A percentile compares a stretch with the other conserved stretches of the same genome.
Evolutionary conservation across 768 basidiomycete genomes (phyloP).

Genomic region (Agaricus blazei): DNA sequence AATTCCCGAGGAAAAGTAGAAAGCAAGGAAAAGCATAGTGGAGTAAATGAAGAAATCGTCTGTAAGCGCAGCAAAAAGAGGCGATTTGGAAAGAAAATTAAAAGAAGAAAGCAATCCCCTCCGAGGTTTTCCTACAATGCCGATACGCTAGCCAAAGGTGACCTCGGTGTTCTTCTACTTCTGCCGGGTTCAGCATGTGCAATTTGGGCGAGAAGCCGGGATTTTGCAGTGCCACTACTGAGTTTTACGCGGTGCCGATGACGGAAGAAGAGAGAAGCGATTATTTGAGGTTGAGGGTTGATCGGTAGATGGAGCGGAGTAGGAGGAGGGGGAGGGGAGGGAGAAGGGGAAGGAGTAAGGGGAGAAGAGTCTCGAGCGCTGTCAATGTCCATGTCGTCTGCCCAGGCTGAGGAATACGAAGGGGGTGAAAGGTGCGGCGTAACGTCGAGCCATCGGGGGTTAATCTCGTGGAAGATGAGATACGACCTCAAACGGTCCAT

Average conservation of each 20-base stretch:
- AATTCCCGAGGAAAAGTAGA: too few species aligned
- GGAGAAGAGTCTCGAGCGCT: neutral
- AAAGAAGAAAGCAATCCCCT: too few species aligned
- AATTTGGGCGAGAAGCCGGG: too few species aligned
- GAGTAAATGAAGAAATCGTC: too few species aligned
- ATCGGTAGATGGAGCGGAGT: neutral
- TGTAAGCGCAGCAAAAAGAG: too few species aligned
- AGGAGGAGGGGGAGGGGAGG: neutral
- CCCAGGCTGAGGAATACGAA: neutral
- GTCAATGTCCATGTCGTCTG: neutral
- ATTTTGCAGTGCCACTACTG: too few species aligned
- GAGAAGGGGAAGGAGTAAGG: neutral
- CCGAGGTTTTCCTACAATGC: too few species aligned
- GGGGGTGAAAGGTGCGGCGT: neutral
- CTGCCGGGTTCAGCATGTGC: neutral
- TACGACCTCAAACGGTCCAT: conserved; percentile 6
- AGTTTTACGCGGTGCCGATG: conserved; percentile 3
- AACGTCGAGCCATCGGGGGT: conserved; percentile 3
- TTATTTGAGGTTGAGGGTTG: neutral
- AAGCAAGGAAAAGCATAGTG: too few species aligned
- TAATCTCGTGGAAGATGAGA: conserved; percentile 5
- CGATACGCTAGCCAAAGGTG: neutral
- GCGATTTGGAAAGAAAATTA: too few species aligned
- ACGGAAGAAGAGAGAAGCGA: conserved; percentile 6
- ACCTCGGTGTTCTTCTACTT: neutral